These are phyloP conservation scores for Scenedesmus sp. DNA, from an alignment of 163 green algal genomes.

Conservation along the genomic window DNA sequence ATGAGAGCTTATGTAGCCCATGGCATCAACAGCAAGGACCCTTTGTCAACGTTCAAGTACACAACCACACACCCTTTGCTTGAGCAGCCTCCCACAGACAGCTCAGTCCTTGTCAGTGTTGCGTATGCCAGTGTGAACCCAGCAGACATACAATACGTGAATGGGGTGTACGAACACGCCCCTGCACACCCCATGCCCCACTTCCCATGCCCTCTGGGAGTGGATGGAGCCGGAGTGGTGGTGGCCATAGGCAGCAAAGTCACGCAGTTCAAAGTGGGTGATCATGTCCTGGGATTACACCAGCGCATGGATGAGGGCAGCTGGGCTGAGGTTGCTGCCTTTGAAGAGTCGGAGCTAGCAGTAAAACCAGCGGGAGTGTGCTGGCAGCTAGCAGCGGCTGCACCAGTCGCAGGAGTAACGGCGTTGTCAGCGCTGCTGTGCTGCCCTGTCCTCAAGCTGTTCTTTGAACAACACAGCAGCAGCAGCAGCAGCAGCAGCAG, in stretches of 20 bases:
- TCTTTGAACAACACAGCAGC: conserved; percentile 6
- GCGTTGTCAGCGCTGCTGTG: conserved; percentile 18
- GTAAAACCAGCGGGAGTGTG: neutral
- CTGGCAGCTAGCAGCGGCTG: conserved; percentile 27
- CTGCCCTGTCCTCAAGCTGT: neutral
- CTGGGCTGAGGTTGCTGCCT: conserved; percentile 31
- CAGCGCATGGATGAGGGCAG: conserved; percentile 21
- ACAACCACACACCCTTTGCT: neutral
- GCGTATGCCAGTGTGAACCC: conserved; percentile 29
- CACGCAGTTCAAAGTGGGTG: conserved; percentile 22
- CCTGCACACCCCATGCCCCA: conserved; percentile 23
- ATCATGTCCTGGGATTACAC: conserved; percentile 30
- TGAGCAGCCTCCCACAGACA: neutral
- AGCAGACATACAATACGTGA: conserved; percentile 41
- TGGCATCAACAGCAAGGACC: neutral
- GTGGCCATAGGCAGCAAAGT: conserved; percentile 14
- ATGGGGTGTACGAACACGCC: conserved; percentile 21
- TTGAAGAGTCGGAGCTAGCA: conserved; percentile 31
- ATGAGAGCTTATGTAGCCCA: conserved; percentile 20
- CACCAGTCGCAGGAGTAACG: conserved; percentile 29
- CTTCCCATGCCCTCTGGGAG: conserved; percentile 28
- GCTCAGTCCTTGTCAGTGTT: conserved; percentile 18
- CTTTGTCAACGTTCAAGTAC: conserved; percentile 1
- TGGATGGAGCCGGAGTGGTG: conserved; percentile 30
- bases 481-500: neutral